Conservation (phyloP, 2,329 filamentous ascomycete species). For the Colletotrichum spinosum region DNA sequence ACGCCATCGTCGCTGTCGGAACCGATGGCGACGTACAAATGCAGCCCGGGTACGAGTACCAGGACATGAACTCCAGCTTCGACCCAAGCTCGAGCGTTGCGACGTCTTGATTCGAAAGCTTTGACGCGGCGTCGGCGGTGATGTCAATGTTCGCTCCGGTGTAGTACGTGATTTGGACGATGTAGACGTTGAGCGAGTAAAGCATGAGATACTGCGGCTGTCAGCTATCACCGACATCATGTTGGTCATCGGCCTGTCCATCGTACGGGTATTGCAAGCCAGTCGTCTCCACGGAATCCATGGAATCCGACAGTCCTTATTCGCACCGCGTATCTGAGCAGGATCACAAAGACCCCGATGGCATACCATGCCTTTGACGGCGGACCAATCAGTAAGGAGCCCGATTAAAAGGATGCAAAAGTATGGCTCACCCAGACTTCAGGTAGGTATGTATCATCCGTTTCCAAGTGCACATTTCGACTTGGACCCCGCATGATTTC, state of each 20-base stretch:
- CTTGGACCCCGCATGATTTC: slow-evolving; percentile 31
- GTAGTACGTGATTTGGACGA: slow-evolving; percentile 42
- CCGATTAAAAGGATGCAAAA: neutral
- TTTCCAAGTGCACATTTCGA: slow-evolving; percentile 29
- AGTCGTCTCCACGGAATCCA: slow-evolving; percentile 40
- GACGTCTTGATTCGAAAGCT: slow-evolving; percentile 40
- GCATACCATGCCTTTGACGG: slow-evolving; percentile 35
- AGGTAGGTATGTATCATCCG: slow-evolving; percentile 36
- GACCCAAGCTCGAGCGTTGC: slow-evolving; percentile 39
- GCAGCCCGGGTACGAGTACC: slow-evolving; percentile 42
- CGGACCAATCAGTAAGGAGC: neutral
- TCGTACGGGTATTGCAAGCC: slow-evolving; percentile 37
- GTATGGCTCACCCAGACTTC: slow-evolving; percentile 38
- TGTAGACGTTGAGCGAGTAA: slow-evolving; percentile 40
- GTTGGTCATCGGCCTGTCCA: no score
- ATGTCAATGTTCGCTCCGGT: slow-evolving; percentile 42
- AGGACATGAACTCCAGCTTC: slow-evolving; percentile 42
- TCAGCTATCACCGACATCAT: neutral
- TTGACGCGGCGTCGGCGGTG: slow-evolving; percentile 27
- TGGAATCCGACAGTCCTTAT: slow-evolving; percentile 38
- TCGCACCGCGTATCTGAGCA: slow-evolving; percentile 37
- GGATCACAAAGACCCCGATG: slow-evolving; percentile 37
- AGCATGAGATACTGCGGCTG: slow-evolving; percentile 39
- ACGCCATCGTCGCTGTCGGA: rapidly evolving
- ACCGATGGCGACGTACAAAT: slow-evolving; percentile 38